These are phyloP conservation scores for Aspergillus nidulans DNA, from an alignment of 495 filamentous ascomycete genomes.

Conservation along the genomic window DNA sequence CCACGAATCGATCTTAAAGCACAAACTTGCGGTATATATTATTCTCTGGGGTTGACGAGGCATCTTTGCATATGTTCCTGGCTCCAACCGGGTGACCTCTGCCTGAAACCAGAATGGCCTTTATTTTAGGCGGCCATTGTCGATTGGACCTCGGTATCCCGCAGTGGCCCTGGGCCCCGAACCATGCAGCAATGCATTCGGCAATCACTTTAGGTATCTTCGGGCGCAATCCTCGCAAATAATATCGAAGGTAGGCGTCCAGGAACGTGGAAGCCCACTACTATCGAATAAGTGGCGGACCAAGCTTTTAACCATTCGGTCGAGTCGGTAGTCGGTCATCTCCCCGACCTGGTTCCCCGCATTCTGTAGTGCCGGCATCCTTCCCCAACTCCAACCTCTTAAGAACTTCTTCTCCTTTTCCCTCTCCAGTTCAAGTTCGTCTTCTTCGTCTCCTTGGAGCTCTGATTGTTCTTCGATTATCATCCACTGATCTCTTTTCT, in stretches of 20 bases:
- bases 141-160: constrained; percentile 14
- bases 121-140: background rate
- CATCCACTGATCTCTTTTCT: background rate
- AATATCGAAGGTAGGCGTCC: background rate
- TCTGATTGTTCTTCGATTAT: background rate
- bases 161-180: constrained; percentile 18
- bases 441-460: background rate
- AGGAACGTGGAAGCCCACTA: background rate
- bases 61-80: no score
- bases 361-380: constrained; percentile 3
- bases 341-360: constrained; percentile 14
- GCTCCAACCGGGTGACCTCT: no score
- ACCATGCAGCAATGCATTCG: background rate
- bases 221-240: background rate
- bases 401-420: background rate
- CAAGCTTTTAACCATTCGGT: background rate
- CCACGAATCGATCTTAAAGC: background rate
- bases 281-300: background rate
- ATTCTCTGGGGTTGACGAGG: background rate
- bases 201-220: background rate
- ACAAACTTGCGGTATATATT: background rate
- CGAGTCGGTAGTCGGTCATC: constrained; percentile 8
- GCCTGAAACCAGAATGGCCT: no score
- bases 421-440: background rate
- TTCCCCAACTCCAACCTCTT: background rate